Base-by-base conservation (phyloP, 371 early-diverging fungal genomes). In the Actinomucor elegans region DNA sequence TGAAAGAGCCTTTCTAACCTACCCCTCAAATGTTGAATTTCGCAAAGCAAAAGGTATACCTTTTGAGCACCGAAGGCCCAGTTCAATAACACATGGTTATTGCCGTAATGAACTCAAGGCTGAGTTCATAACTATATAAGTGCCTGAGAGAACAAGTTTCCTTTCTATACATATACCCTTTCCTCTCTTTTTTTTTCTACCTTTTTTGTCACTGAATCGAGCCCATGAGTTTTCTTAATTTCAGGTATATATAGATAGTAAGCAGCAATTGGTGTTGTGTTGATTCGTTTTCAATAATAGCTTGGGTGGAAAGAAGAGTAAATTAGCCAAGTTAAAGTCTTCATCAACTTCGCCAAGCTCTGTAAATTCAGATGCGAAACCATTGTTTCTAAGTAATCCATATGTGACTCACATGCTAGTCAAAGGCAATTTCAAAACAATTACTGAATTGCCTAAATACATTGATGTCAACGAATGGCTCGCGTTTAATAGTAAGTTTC, bases 391-490 rank as follows among this genome's bases (percentile, higher is more conserved):
- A 33, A 80, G 79, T 36, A 81, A 79, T 32, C 88, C 92, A 12
- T 92, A 88, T 70, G 84, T 88, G 29, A 79, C 80, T 11, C 81
- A 92, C 27, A 87, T 91, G 54, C 86, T 96, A 11, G 96, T 95
- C 38, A 93, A 92, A 62, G 96, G 97, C 37, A 91, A 87, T 64
- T 89, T 96, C 55, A 86, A 87, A 60, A 89, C 91, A 45, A 89
- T 96, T 37, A 90, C 90, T 12, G 87, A 84, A 34, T 74, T 93
- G 53, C 98, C 98, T 29, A 86, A 88, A 62, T 90, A 90, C 64
- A 88, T 96, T 12, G 96, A 98, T 61, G 57, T 74, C 23, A 91
- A 95, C 62, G 98, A 98, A 75, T 98, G 98, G 98, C 85, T 88
- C 18, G 92, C 95, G 3, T 86, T 89, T 55, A 94, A 93, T 77